Conservation (phyloP, 768 basidiomycete species). For the Naematelia encephala region DNA sequence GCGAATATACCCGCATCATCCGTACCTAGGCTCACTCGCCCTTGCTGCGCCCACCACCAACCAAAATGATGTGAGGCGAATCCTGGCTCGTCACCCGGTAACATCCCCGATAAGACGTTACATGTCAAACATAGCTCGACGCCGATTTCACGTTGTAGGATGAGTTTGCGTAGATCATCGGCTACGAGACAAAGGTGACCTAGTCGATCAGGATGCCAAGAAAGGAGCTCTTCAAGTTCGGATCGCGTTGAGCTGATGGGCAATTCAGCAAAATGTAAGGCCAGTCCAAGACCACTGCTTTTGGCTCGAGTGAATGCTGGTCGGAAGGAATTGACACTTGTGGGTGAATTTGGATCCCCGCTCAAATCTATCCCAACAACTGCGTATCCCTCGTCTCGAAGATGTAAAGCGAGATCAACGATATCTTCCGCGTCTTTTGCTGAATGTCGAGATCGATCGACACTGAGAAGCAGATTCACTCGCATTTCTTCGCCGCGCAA, state of each 20-base stretch:
- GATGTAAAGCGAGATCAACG: slow-evolving; percentile 12
- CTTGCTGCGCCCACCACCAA: slow-evolving; percentile 13
- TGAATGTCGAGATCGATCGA: slow-evolving; percentile 19
- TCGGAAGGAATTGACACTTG: slow-evolving; percentile 1
- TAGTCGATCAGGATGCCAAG: slow-evolving; percentile 16
- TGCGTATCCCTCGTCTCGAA: slow-evolving; percentile 14
- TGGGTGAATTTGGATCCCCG: slow-evolving; percentile 13
- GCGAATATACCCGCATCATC: slow-evolving; percentile 28
- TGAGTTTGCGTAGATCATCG: slow-evolving; percentile 2
- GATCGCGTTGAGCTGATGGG: background rate
- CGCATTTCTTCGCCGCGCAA: slow-evolving; percentile 6
- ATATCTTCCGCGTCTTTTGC: slow-evolving; percentile 9
- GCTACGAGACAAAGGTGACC: slow-evolving; percentile 24
- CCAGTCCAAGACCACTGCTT: background rate
- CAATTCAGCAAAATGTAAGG: slow-evolving; percentile 23
- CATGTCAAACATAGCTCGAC: slow-evolving; percentile 25
- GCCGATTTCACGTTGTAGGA: slow-evolving; percentile 9
- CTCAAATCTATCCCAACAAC: slow-evolving; percentile 23
- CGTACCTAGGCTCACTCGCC: slow-evolving; percentile 17
- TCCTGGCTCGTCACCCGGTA: slow-evolving; percentile 6
- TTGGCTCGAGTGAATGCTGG: slow-evolving; percentile 12
- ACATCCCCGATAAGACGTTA: slow-evolving; percentile 24
- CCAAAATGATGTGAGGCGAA: slow-evolving; percentile 19
- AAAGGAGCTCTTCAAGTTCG: slow-evolving; percentile 11
- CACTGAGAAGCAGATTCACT: slow-evolving; percentile 13